Evolutionary conservation across 2,329 filamentous ascomycete species (phyloP), one percentile per base, ranked within the genome.

Genomic region (Colletotrichum australisinense): DNA sequence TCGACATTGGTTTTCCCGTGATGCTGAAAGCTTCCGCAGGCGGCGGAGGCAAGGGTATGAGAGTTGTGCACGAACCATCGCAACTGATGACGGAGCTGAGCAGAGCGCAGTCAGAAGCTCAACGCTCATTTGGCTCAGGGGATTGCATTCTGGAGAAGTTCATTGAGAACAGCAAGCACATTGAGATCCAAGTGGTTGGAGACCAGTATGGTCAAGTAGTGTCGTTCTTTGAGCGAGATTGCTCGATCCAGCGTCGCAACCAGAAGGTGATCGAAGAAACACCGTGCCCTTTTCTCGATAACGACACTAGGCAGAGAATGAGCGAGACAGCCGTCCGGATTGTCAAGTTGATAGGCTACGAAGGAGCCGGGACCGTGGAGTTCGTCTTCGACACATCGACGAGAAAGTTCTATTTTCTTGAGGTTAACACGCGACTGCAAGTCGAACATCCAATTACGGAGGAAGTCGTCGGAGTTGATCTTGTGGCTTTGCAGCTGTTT

Each of bases 141-240:
- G 38, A 82, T 55, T 79, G 77, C 38, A 78, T 86, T 65, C 67
- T 84, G 14, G 83, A 85, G 67, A 81, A 82, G 46, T 85, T 81
- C 67, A 78, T 84, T 24, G 77, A 83, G 52, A 75, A 74, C 11
- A 78, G 78, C 38, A 82, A 84, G 65, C 85, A 87, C 70, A 78
- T 87, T 7, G 85, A 87, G 75, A 79, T 86, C 0, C 85, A 87
- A 69, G 81, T 87, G n/a, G 46, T 87, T 5, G 84, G 85, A 3
- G 82, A 86, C 76, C 38, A 42, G 38, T 42, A 42, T 19, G 85
- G 85, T 1, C 77, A 81, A 35, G 82, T 84, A 0, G 73, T 82
- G 9, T 79, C 78, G 32, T 72, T 85, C 6, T 80, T 81, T 65
- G 85, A 87, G 56, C 77, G 86, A 9, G 85, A 87, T 42, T 87